Evolutionary conservation across 2,329 filamentous ascomycete species (phyloP), one percentile per base, ranked within the genome.

Genomic region (Cladophialophora bantiana): DNA sequence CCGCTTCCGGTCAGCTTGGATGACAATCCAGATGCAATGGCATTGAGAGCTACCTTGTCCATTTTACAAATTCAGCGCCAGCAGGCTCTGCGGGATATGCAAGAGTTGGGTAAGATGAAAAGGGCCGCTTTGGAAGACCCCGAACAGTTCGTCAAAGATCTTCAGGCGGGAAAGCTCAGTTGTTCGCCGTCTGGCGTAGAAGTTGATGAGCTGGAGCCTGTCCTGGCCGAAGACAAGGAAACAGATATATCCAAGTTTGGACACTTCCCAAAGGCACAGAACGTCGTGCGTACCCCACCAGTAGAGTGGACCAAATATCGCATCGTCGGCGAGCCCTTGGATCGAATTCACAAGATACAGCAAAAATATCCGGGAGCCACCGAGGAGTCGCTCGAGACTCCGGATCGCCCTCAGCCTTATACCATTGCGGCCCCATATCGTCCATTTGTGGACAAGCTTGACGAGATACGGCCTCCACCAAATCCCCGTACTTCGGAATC

Each of bases 251-350:
- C 69, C 55, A 76, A 80, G 2, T 93, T 93, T 81, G 82, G 86
- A 2, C 81, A 80, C 18, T 85, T 97, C 13, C 94, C 94, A 0
- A 85, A 85, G 13, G 88, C 91, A 6, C 94, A 97, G 77, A 91
- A 91, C 72, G 83, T 98, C 0, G 89, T 96, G 32, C 89, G 94
- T 48, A 93, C 90, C 80, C 94, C 94, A 7, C 90, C 92, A 7
- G 89, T 98, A 75, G 97, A 97, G 81, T 98, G 94, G 94, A 88
- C 89, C 12, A 94, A 97, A 76, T 98, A 98, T 78, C 92, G 92
- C 73, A 85, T 97, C n/a, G 88, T 95, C 2, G 94, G 93, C 57
- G 90, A 92, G 67, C 88, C 92, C 1, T 83, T 97, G 40, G 93
- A 97, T 78, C 91, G 89, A 76, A 83, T 97, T 70, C 94, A 97